Percentiles rank a stretch among this genome's conserved stretches.
These are phyloP conservation scores for Salvia splendens DNA, from an alignment of 257 asterid genomes.

Conservation along the genomic window DNA sequence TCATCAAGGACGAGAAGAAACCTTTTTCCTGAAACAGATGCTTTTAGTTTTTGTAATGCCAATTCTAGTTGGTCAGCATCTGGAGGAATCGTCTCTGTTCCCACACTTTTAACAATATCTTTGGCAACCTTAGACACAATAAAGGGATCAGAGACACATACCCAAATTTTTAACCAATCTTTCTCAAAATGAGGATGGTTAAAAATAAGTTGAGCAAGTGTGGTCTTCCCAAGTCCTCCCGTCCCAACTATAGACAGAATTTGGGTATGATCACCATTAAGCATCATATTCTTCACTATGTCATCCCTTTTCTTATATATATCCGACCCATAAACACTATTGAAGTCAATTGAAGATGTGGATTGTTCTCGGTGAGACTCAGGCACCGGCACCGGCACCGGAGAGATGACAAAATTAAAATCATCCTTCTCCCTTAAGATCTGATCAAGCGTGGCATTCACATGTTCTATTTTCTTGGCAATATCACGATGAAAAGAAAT, in stretches of 20 bases:
- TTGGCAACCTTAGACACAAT: background rate
- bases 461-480: background rate
- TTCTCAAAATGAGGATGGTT: background rate
- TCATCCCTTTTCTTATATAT: background rate
- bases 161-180: constrained; percentile 12
- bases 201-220: constrained; percentile 18
- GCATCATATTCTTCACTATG: background rate
- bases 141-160: constrained; percentile 29
- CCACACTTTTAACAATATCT: background rate
- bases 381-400: too few species aligned
- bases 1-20: constrained; percentile 31
- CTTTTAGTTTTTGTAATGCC: background rate
- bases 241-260: constrained; percentile 3
- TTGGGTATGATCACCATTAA: background rate
- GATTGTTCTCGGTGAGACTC: background rate
- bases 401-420: background rate
- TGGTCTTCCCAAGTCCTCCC: constrained; percentile 15
- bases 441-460: background rate
- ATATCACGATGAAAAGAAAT: background rate
- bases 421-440: background rate
- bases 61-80: background rate
- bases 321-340: background rate
- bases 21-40: background rate
- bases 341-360: background rate
- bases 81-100: background rate